Conservation (phyloP, 768 basidiomycete species). For the Tulasnella sp. region DNA sequence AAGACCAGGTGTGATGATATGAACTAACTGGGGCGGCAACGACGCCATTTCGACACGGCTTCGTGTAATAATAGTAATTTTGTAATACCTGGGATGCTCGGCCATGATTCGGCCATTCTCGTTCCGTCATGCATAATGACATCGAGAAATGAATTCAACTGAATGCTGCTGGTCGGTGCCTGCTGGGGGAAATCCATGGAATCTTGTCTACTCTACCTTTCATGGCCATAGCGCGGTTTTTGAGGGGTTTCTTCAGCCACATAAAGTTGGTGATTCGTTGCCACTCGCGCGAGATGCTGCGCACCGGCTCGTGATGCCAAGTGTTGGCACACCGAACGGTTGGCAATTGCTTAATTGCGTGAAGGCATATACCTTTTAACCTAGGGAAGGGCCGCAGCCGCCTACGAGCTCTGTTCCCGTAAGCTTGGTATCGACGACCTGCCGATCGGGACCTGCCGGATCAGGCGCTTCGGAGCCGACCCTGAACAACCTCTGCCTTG, state of each 20-base stretch:
- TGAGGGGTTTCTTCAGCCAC: too few relatives aligned
- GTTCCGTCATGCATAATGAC: neutral
- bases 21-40: too few relatives aligned
- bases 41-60: too few relatives aligned
- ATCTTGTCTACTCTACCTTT: neutral
- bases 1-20: too few relatives aligned
- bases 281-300: too few relatives aligned
- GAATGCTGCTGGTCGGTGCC: neutral
- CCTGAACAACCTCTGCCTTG: neutral
- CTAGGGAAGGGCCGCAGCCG: neutral
- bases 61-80: neutral
- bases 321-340: too few relatives aligned
- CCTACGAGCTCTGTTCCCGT: neutral
- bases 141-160: neutral
- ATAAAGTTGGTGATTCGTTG: too few relatives aligned
- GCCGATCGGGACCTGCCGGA: neutral
- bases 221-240: neutral
- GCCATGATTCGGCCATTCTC: neutral
- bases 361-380: too few relatives aligned
- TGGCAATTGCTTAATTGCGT: too few relatives aligned
- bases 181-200: neutral
- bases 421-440: neutral
- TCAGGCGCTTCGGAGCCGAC: neutral
- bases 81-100: neutral
- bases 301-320: too few relatives aligned